phyloP scores from a whole-genome alignment of 805 yeast genomes.

The Candida dajiaensis region DNA sequence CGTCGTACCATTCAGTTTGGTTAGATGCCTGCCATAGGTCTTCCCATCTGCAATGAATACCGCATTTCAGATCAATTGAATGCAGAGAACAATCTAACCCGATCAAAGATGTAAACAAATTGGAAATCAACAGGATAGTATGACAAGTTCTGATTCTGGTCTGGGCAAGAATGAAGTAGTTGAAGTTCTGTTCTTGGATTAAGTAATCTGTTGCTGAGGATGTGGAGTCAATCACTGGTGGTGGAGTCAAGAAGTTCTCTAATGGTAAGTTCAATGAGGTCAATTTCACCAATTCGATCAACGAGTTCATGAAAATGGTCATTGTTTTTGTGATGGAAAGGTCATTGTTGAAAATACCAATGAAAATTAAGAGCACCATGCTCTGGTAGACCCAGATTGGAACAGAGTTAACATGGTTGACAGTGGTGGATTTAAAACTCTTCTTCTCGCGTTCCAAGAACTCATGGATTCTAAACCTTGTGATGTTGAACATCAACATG shows the following conservation, averaged over 20 bases:
- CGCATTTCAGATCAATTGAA: constrained; percentile 50
- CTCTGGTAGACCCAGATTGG: constrained; percentile 88
- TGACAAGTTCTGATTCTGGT: constrained; percentile 74
- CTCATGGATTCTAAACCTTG: constrained; percentile 60
- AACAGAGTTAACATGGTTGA: constrained; percentile 39
- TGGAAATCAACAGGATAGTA: constrained; percentile 53
- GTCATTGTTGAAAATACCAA: constrained; percentile 73
- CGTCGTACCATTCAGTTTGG: constrained; percentile 44
- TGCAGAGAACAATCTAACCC: constrained; percentile 39
- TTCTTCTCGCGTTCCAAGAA: constrained; percentile 44
- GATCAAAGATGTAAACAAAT: constrained; percentile 45
- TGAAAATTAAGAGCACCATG: constrained; percentile 70
- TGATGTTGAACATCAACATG: constrained; percentile 58
- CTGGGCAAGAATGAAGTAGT: constrained; percentile 63
- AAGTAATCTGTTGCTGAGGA: constrained; percentile 15
- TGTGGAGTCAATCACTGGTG: constrained; percentile 32
- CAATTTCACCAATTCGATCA: constrained; percentile 69
- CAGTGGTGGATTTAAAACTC: constrained; percentile 22
- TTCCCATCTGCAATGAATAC: constrained; percentile 58
- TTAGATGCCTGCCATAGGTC: constrained; percentile 52
- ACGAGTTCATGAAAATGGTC: constrained; percentile 73
- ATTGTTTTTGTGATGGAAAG: constrained; percentile 68
- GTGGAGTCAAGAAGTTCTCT: constrained; percentile 36
- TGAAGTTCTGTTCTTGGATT: constrained; percentile 28
- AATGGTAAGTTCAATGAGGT: constrained; percentile 65